These are phyloP conservation scores for Mycena crocata DNA, from an alignment of 768 basidiomycete species.

Conservation along the genomic window DNA sequence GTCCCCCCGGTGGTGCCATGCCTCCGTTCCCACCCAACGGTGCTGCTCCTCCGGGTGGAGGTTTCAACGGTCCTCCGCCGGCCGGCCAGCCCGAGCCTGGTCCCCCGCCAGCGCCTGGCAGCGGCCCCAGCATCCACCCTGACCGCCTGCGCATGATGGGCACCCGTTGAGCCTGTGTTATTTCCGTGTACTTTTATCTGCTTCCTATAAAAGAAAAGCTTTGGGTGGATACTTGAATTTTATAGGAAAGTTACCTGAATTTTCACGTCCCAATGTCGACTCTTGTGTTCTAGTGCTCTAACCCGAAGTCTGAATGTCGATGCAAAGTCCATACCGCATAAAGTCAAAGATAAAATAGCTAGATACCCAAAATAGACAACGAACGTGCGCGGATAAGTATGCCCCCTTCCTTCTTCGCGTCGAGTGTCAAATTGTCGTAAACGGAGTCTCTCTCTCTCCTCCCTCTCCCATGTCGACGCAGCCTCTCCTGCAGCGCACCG, in stretches of 20 bases:
- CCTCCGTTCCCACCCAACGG: slow-evolving; percentile 60
- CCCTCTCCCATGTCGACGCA: slow-evolving; percentile 87
- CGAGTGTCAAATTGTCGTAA: too few relatives aligned
- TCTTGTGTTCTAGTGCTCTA: too few relatives aligned
- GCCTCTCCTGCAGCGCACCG: slow-evolving; percentile 95
- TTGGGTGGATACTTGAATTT: too few relatives aligned
- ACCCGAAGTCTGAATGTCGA: too few relatives aligned
- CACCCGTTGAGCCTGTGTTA: not conserved
- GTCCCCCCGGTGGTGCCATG: slow-evolving; percentile 55
- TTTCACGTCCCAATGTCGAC: too few relatives aligned
- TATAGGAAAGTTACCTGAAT: too few relatives aligned
- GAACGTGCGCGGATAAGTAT: not conserved
- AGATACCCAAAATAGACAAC: too few relatives aligned
- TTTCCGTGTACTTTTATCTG: not conserved
- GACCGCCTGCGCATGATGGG: slow-evolving; percentile 87
- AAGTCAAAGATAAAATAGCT: too few relatives aligned
- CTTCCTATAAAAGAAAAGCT: too few relatives aligned
- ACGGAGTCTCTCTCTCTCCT: too few relatives aligned
- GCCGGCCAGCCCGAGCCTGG: slow-evolving; percentile 38
- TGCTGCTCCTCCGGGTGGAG: slow-evolving; percentile 47
- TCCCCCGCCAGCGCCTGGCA: slow-evolving; percentile 40
- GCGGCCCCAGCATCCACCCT: slow-evolving; percentile 81
- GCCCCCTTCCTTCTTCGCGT: too few relatives aligned
- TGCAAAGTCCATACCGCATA: too few relatives aligned
- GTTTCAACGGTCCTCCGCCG: slow-evolving; percentile 50